Conservation (phyloP, 441 rosid species). For the Metrosideros polymorpha region DNA sequence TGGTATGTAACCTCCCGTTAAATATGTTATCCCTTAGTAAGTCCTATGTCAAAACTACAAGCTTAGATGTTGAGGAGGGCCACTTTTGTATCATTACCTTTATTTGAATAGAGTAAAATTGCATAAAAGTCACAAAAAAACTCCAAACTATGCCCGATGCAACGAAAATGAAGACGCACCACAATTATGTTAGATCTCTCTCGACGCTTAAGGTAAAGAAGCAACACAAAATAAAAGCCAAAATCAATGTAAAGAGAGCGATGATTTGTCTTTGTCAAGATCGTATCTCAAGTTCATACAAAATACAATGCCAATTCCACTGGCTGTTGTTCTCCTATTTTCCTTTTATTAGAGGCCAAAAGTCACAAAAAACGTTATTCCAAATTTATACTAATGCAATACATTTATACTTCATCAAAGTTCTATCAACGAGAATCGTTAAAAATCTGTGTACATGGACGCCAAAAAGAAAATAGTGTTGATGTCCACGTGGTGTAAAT, state of each 20-base stretch:
- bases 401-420: too few relatives aligned
- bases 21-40: neutral
- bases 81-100: neutral
- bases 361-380: too few relatives aligned
- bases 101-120: too few relatives aligned
- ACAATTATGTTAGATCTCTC: neutral
- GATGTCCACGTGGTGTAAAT: too few relatives aligned
- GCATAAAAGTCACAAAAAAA: too few relatives aligned
- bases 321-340: neutral
- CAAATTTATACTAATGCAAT: too few relatives aligned
- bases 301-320: neutral
- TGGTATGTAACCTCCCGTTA: neutral
- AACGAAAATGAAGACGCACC: neutral
- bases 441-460: too few relatives aligned
- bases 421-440: too few relatives aligned
- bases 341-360: too few relatives aligned
- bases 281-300: neutral
- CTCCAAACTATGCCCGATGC: too few relatives aligned
- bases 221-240: neutral
- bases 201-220: neutral
- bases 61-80: neutral
- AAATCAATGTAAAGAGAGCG: neutral
- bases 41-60: neutral
- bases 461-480: too few relatives aligned
- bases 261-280: neutral